Evolutionary conservation across 805 yeast species (phyloP), one percentile per base, ranked within the genome.

Genomic region (Kuraishia floccosa): DNA sequence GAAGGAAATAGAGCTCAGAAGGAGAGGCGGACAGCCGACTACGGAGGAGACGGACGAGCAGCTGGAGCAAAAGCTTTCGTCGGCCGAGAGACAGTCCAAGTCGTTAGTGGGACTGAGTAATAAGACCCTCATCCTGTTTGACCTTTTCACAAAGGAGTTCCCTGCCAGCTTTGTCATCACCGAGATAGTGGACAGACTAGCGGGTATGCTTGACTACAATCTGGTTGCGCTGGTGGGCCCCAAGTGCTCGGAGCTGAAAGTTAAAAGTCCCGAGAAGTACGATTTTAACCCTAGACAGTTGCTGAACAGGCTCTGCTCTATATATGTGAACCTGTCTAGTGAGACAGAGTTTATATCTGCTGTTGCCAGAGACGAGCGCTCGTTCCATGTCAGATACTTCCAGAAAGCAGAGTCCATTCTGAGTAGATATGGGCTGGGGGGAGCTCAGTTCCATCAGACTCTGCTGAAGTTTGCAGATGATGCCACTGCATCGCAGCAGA

Each of bases 181-280:
- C 2, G 98, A 91, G 54, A 76, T 91, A 45, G 95, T 89, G 25
- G 95, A 86, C 44, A 69, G 98, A 53, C 62, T 91, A 39, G 94
- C 98, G 0, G 86, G 94, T 28, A 91, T 91, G 99, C 63, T 91
- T 50, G 81, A 91, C 57, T 89, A 87, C 56, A 91, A 91, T 50
- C 60, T 91, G 38, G 81, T 75, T 30, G 85, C 89, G n/a, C 63
- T 91, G 54, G 96, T 86, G 17, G 99, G 99, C 1, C 96, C 97
- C 11, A 80, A 81, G 48, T 87, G 95, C 58, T 72, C 87, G 7
- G 86, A 81, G 30, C 68, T 91, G 43, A 85, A 83, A 47, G 98
- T 91, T 18, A 66, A 68, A 36, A 68, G 79, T 38, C 96, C 96
- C 0, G 83, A 78, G 39, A 72, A 75, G 41, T 87, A 86, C 49